Evolutionary conservation across 768 basidiomycete genomes (phyloP).

Genomic region (Suillus clintonianus): DNA sequence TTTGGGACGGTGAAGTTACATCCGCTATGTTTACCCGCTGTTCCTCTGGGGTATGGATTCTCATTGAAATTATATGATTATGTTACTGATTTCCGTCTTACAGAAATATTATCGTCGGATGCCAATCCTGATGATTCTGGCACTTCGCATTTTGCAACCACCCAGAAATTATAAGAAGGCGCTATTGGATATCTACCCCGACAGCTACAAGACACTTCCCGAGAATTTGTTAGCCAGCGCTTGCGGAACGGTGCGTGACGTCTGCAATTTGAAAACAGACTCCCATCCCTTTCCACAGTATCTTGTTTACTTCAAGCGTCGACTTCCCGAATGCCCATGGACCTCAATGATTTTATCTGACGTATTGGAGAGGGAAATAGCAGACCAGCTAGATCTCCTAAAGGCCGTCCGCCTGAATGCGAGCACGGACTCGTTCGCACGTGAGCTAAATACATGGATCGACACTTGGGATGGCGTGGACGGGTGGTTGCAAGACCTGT

Average conservation of each 20-base stretch:
- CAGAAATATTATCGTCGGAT: neutral
- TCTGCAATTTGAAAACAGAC: neutral
- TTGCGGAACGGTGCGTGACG: neutral
- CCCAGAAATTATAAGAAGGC: neutral
- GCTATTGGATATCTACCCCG: neutral
- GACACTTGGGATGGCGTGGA: too few species aligned
- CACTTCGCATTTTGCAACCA: neutral
- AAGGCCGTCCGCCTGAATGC: neutral
- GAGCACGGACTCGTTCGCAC: neutral
- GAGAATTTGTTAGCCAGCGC: neutral
- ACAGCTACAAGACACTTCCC: neutral
- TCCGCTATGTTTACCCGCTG: neutral
- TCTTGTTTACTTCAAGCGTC: neutral
- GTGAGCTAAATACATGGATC: neutral
- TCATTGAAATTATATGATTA: neutral
- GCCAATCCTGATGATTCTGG: neutral
- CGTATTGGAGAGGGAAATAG: neutral
- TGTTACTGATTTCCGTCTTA: neutral
- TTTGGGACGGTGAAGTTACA: neutral
- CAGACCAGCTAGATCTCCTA: neutral
- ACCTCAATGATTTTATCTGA: neutral
- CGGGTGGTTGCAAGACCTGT: too few species aligned
- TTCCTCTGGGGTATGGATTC: neutral
- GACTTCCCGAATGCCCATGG: neutral
- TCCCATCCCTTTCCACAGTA: neutral